Percentiles rank a stretch among this genome's conserved stretches.
phyloP scores from a whole-genome alignment of 2,329 filamentous ascomycete genomes.

The Pseudogymnoascus sp. region DNA sequence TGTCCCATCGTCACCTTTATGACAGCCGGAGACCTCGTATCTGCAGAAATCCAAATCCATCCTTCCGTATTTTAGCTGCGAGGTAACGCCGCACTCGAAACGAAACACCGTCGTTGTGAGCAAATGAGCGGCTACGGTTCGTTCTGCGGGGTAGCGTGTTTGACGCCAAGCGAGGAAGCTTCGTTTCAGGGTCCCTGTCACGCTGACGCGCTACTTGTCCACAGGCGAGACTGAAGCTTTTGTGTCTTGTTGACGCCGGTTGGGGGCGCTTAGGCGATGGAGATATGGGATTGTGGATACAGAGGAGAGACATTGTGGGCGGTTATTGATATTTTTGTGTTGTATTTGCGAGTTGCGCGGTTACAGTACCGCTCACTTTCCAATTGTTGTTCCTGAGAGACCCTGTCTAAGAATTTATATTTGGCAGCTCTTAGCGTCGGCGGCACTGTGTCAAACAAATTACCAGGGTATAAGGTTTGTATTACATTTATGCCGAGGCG shows the following conservation, averaged over 20 bases:
- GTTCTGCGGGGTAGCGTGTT: conserved; percentile 4
- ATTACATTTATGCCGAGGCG: conserved; percentile 5
- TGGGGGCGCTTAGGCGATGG: background rate
- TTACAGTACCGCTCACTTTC: background rate
- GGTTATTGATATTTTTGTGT: background rate
- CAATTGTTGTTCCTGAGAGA: background rate
- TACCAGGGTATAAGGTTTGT: background rate
- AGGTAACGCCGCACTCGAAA: background rate
- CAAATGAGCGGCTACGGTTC: conserved; percentile 3
- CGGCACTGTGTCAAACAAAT: conserved; percentile 6
- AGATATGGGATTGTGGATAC: background rate
- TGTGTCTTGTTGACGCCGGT: conserved; percentile 2
- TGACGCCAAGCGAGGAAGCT: background rate
- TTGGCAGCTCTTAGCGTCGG: conserved; percentile 6
- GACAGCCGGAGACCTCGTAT: conserved; percentile 1
- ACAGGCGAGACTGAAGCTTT: background rate
- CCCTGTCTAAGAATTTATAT: background rate
- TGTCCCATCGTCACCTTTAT: background rate
- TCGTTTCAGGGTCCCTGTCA: conserved; percentile 2
- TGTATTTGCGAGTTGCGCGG: background rate
- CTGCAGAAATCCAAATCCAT: background rate
- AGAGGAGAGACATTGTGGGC: background rate
- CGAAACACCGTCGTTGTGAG: background rate
- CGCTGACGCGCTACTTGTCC: background rate
- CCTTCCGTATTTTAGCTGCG: background rate